Base-by-base conservation (phyloP, 495 filamentous ascomycete species). In the Pyronema domesticum region DNA sequence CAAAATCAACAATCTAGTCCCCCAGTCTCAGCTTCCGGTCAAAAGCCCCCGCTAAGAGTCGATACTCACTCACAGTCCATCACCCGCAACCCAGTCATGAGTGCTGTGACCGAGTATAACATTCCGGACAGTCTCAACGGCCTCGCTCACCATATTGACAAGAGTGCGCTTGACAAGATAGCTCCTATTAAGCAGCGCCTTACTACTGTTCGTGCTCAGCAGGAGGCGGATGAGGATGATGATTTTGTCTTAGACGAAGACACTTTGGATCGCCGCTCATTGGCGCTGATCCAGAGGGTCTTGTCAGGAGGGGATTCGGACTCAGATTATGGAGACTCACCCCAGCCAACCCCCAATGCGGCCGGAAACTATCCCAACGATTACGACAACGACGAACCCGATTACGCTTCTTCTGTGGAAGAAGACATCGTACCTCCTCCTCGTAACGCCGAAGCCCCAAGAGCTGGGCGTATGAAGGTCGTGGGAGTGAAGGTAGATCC, bases 401-500 rank as follows among this genome's bases (percentile, higher is more conserved):
- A 74, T 62, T 74, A 74, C 60, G 69, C 71, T 40, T 73, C 69
- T 58, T 68, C 68, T 14, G 58, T 63, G 35, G 61, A 56, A 37
- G 60, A 61, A 53, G 59, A 65, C 43, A 62, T 62, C 37, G 37
- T 55, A 36, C 61, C 61, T 23, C 60, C 60, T 36, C 60, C 58
- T 49, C 54, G 61, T 55, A 55, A 64, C n/a, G 48, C 61, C 10
- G 81, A 88, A 23, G 76, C 73, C 40, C 86, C 86, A 13, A 76
- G n/a, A n/a, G n/a, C n/a, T n/a, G n/a, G n/a, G n/a, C n/a, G n/a
- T n/a, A n/a, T n/a, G n/a, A 91, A 54, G 81, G 83, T 60, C 91
- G 89, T 52, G 79, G 88, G 3, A 74, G 86, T n/a, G 68, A 86
- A 84, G 64, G 86, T 82, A 5, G 82, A 74, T 30, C 66, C 74